These are phyloP conservation scores for Pogostemon cablin DNA, from an alignment of 257 asterid genomes.

Conservation along the genomic window DNA sequence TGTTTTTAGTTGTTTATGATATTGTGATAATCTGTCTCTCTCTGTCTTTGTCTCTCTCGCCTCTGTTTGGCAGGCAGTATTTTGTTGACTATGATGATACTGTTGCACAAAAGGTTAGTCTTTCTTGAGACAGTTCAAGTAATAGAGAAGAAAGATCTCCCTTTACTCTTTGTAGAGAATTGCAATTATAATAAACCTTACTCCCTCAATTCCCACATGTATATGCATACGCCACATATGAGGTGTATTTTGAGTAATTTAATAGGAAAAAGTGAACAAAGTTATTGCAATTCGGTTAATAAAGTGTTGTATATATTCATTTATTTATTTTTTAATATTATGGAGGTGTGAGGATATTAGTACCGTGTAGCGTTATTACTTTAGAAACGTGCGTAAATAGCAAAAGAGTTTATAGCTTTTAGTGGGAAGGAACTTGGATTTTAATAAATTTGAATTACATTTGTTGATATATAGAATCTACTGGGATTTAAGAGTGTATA, in stretches of 20 bases:
- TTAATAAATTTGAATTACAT: not conserved
- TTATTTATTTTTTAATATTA: too few species aligned
- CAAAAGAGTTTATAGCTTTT: not conserved
- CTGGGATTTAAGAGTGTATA: too few species aligned
- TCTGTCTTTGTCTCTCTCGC: slow-evolving; percentile 5
- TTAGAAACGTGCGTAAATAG: too few species aligned
- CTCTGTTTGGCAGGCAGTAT: slow-evolving; percentile 60
- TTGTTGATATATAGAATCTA: too few species aligned
- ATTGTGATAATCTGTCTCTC: not conserved
- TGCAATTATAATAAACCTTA: too few species aligned
- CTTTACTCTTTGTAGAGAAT: not conserved
- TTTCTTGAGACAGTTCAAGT: not conserved
- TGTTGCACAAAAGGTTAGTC: slow-evolving; percentile 72
- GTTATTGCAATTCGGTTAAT: too few species aligned
- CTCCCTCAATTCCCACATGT: too few species aligned
- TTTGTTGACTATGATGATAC: slow-evolving; percentile 84
- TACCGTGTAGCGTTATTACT: not conserved
- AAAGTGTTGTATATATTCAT: too few species aligned
- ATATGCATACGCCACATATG: too few species aligned
- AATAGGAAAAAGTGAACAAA: too few species aligned
- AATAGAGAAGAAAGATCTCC: not conserved
- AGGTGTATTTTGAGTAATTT: too few species aligned
- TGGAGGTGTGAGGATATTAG: too few species aligned
- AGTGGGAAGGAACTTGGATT: not conserved
- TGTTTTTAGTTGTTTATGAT: slow-evolving; percentile 4